phyloP scores from a whole-genome alignment of 2,329 filamentous ascomycete genomes.

The Drechslerella coelobrocha region DNA sequence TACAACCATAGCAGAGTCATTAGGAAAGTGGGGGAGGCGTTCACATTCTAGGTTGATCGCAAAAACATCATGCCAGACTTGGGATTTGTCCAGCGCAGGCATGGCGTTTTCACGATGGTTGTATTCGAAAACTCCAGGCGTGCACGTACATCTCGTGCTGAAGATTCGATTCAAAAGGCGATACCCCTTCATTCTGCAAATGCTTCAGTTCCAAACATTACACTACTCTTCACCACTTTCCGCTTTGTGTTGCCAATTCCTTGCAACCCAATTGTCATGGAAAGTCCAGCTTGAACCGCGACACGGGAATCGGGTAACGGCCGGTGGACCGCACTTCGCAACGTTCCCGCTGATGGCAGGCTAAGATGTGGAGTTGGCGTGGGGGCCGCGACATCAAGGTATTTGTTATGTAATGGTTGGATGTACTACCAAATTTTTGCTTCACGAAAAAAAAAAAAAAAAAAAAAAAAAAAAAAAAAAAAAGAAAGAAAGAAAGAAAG shows the following conservation, averaged over 20 bases:
- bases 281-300: slow-evolving; percentile 5
- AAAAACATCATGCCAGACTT: slow-evolving; percentile 24
- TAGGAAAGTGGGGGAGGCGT: slow-evolving; percentile 43
- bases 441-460: too few relatives aligned
- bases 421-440: neutral
- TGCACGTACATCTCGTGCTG: too few relatives aligned
- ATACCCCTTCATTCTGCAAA: too few relatives aligned
- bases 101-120: neutral
- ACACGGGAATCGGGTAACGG: slow-evolving; percentile 39
- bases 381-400: slow-evolving; percentile 1
- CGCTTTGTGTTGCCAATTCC: slow-evolving; percentile 30
- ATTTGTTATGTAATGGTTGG: neutral
- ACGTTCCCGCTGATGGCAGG: slow-evolving; percentile 11
- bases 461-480: too few relatives aligned
- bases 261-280: slow-evolving; percentile 19
- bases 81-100: neutral
- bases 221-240: too few relatives aligned
- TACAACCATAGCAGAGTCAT: slow-evolving; percentile 18
- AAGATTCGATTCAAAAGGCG: too few relatives aligned
- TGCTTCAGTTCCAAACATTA: too few relatives aligned
- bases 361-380: neutral
- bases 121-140: too few relatives aligned
- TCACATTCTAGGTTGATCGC: slow-evolving; percentile 28
- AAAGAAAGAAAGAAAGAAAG: too few relatives aligned
- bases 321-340: slow-evolving; percentile 39